Evolutionary conservation across 139 green algal species (phyloP), one percentile per base, ranked within the genome.

Genomic region (Desmodesmus armatus): DNA sequence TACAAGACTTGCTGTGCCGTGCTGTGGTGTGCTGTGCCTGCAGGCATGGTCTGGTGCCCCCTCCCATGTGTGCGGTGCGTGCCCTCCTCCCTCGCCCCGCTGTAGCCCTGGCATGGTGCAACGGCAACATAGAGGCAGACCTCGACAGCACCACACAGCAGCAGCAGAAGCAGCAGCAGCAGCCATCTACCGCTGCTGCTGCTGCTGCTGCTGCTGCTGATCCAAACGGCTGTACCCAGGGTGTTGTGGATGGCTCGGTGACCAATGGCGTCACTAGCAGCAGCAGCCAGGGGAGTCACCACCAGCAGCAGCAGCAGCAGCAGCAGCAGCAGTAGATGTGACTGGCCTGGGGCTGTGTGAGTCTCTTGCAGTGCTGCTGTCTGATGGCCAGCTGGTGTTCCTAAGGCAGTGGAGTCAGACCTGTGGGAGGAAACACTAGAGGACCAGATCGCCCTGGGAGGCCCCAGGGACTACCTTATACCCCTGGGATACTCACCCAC

Each of bases 361-460:
- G 88, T 72, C 79, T 31, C 53, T 95, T 6, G 92, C 87, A 3
- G 92, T 89, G 25, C 62, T 96, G 44, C 78, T 96, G 60, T 78
- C 85, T 1, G 87, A 93, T 73, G 94, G 95, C 27, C 29, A 76
- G 35, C 53, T 98, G 55, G 87, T 73, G 7, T 35, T 96, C 29
- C 60, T 88, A 27, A 33, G 75, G 0, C 83, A 3, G 83, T 91
- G 0, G 90, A 95, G 75, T 87, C 87, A 19, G 94, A 97, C 75
- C 72, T 94, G 60, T 98, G 95, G 95, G 93, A 96, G 75, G 93
- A 95, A 76, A 90, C 89, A 2, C 37, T 89, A 23, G 86, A 93
- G 75, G 88, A 90, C 47, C 7, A 84, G 31, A 33, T 21, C 23
- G 67, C 78, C 44, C 5, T 66, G 25, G 78, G 78, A 11, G 78